A percentile compares a stretch with the other conserved stretches of the same genome.
Evolutionary conservation across 2,329 filamentous ascomycete species (phyloP).

Genomic region (Trichoderma cornu-damae): DNA sequence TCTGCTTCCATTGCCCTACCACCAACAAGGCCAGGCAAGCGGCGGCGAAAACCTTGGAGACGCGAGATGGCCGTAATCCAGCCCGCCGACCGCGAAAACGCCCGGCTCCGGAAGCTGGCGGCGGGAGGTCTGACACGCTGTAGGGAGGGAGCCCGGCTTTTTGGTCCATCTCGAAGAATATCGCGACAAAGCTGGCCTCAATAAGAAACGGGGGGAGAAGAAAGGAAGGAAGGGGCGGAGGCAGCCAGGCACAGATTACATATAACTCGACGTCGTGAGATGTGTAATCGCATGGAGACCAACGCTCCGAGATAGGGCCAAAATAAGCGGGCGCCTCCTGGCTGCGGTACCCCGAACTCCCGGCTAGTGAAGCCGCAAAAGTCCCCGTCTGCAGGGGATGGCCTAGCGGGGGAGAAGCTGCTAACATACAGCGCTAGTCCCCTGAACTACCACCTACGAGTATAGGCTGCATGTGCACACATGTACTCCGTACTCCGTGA

Average conservation of each 20-base stretch:
- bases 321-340: not conserved
- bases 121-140: conserved; percentile 31
- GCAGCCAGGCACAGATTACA: not conserved
- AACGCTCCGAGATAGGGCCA: not conserved
- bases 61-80: conserved; percentile 40
- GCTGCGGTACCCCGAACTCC: not conserved
- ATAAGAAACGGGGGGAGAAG: not conserved
- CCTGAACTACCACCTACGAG: too few relatives aligned
- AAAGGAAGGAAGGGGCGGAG: not conserved
- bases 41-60: conserved; percentile 40
- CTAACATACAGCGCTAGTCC: conserved; percentile 1
- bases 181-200: not conserved
- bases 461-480: too few relatives aligned
- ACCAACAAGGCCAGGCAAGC: conserved; percentile 48
- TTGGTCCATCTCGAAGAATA: conserved; percentile 30
- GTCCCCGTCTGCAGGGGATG: conserved; percentile 11
- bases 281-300: too few relatives aligned
- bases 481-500: too few relatives aligned
- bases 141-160: conserved; percentile 45
- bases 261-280: not conserved
- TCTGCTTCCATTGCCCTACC: conserved; percentile 46
- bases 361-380: conserved; percentile 1
- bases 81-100: conserved; percentile 24
- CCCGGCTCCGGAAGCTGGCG: conserved; percentile 20
- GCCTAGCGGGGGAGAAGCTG: conserved; percentile 8